Conservation (phyloP, 2,329 filamentous ascomycete species). For the Blumeriella jaapii region DNA sequence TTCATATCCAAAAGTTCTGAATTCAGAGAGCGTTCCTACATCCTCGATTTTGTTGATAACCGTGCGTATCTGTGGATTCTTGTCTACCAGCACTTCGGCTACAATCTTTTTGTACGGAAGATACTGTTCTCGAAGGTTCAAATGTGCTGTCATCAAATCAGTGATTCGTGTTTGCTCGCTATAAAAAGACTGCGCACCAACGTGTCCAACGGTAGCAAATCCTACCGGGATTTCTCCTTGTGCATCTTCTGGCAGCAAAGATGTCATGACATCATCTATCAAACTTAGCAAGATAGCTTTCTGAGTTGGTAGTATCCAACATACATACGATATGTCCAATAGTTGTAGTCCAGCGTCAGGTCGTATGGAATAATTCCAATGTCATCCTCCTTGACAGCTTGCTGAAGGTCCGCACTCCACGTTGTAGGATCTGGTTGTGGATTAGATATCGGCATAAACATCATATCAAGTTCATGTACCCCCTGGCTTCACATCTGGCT, state of each 20-base stretch:
- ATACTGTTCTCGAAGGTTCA: constrained; percentile 79
- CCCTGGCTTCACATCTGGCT: constrained; percentile 41
- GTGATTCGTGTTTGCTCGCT: constrained; percentile 10
- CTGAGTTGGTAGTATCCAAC: no score
- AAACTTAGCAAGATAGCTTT: constrained; percentile 3
- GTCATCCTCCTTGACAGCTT: constrained; percentile 56
- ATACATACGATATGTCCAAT: constrained; percentile 70
- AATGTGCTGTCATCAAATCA: constrained; percentile 49
- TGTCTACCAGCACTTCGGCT: constrained; percentile 77
- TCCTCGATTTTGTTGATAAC: constrained; percentile 94
- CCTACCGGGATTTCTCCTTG: constrained; percentile 74
- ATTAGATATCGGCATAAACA: constrained; percentile 1
- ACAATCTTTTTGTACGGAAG: constrained; percentile 79
- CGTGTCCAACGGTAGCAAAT: constrained; percentile 81
- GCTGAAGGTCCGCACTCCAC: constrained; percentile 60
- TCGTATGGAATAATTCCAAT: constrained; percentile 65
- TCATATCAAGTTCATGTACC: constrained; percentile 30
- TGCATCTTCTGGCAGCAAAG: constrained; percentile 69
- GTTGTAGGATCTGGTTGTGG: constrained; percentile 53
- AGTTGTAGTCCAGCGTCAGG: constrained; percentile 66
- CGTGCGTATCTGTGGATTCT: constrained; percentile 70
- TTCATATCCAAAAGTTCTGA: constrained; percentile 88
- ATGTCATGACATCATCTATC: constrained; percentile 58
- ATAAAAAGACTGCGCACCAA: constrained; percentile 41
- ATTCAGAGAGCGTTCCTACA: constrained; percentile 76